Evolutionary conservation across 2,329 filamentous ascomycete genomes (phyloP).

Genomic region (Didymosphaeria variabile): DNA sequence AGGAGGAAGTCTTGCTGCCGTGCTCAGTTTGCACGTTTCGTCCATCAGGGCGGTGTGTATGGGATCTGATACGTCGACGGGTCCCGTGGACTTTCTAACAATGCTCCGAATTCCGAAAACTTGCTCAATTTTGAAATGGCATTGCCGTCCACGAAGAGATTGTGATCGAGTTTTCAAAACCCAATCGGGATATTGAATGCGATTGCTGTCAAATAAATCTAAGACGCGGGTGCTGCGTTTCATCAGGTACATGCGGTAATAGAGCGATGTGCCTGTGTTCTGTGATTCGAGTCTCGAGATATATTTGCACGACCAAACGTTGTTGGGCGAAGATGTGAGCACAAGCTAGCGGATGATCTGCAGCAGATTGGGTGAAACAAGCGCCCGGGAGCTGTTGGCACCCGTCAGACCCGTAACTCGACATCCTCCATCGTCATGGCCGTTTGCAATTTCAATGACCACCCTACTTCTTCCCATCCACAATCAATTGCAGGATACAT

Average conservation of each 20-base stretch:
- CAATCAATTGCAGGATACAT: not conserved
- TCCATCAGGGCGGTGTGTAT: not conserved
- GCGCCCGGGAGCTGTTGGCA: slow-evolving; percentile 28
- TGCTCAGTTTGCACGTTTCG: not conserved
- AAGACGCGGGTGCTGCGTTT: not conserved
- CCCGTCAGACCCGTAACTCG: slow-evolving; percentile 28
- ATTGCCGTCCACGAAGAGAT: not conserved
- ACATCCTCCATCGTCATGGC: slow-evolving; percentile 23
- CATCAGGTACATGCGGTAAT: not conserved
- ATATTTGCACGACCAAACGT: slow-evolving; percentile 21
- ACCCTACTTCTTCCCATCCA: slow-evolving; percentile 3
- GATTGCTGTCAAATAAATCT: not conserved
- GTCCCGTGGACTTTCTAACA: too few relatives aligned
- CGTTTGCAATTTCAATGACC: not conserved
- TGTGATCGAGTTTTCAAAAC: not conserved
- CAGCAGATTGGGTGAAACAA: slow-evolving; percentile 30
- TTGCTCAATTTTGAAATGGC: not conserved
- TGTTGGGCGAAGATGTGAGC: slow-evolving; percentile 36
- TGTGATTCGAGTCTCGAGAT: not conserved
- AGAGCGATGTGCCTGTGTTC: not conserved
- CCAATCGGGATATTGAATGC: not conserved
- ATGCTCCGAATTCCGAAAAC: not conserved
- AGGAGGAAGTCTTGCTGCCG: slow-evolving; percentile 17
- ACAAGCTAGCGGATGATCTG: slow-evolving; percentile 29
- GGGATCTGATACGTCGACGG: not conserved